Evolutionary conservation across 192 early-diverging fungal species (phyloP).

Genomic region (Coemansia sp.): DNA sequence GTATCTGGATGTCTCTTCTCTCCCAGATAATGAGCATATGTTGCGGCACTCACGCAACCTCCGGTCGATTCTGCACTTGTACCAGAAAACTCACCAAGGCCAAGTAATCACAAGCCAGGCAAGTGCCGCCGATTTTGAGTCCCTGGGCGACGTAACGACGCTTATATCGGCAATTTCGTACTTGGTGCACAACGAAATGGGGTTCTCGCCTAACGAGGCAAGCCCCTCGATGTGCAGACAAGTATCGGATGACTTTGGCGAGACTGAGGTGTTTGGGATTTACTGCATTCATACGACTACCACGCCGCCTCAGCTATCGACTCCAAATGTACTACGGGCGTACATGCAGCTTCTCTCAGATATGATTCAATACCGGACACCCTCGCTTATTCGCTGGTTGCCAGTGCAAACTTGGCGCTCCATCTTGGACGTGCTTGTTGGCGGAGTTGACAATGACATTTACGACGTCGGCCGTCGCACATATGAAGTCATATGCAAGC

Average conservation of each 20-base stretch:
- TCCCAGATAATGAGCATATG: constrained; percentile 45
- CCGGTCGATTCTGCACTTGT: constrained; percentile 30
- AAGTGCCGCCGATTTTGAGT: constrained; percentile 25
- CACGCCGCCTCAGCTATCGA: constrained; percentile 23
- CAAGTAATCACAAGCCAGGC: neutral
- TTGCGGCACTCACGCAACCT: constrained; percentile 37
- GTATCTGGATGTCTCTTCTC: constrained; percentile 43
- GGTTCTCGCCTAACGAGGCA: constrained; percentile 41
- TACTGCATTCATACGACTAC: constrained; percentile 48
- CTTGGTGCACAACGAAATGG: constrained; percentile 51
- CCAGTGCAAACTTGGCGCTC: constrained; percentile 34
- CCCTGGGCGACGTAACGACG: constrained; percentile 26
- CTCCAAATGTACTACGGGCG: constrained; percentile 44
- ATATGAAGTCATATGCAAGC: constrained; percentile 50
- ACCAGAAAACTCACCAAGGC: constrained; percentile 17
- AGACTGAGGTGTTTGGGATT: constrained; percentile 49
- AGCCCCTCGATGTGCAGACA: constrained; percentile 19
- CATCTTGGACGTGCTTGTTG: constrained; percentile 35
- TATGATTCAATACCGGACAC: constrained; percentile 46
- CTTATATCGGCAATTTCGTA: constrained; percentile 42
- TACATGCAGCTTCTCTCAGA: constrained; percentile 50
- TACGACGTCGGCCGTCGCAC: constrained; percentile 50
- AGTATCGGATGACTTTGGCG: constrained; percentile 48
- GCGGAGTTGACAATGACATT: constrained; percentile 38
- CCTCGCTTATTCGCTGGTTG: constrained; percentile 51